These are phyloP conservation scores for Tubosaeta sp. DNA, from an alignment of 768 basidiomycete species.

Conservation along the genomic window DNA sequence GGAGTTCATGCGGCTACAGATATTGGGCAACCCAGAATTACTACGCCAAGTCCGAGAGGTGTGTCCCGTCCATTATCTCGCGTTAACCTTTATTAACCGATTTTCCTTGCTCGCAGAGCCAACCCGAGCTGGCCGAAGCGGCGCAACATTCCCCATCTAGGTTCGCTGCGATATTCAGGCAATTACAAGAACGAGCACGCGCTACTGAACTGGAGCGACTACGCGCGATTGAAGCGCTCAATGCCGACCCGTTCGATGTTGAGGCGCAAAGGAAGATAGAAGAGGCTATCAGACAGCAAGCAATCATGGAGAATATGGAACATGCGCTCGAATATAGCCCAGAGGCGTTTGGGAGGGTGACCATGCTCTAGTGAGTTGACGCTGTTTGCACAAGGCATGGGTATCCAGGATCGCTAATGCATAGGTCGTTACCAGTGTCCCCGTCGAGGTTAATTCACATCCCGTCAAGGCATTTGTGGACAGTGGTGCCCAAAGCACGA, in stretches of 20 bases:
- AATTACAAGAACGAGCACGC: slow-evolving; percentile 52
- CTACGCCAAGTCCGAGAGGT: slow-evolving; percentile 74
- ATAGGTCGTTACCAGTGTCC: slow-evolving; percentile 50
- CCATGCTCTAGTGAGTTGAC: slow-evolving; percentile 90
- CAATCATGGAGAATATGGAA: slow-evolving; percentile 86
- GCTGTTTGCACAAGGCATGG: neutral
- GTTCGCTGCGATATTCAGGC: slow-evolving; percentile 70
- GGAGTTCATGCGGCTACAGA: slow-evolving; percentile 86
- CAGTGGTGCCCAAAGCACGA: slow-evolving; percentile 94
- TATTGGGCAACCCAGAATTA: slow-evolving; percentile 78
- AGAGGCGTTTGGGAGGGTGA: slow-evolving; percentile 89
- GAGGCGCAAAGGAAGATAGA: slow-evolving; percentile 93
- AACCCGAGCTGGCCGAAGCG: slow-evolving; percentile 80
- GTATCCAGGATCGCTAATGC: slow-evolving; percentile 6
- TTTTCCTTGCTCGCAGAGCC: slow-evolving; percentile 40
- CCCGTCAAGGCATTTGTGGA: slow-evolving; percentile 97
- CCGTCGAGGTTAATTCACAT: slow-evolving; percentile 86
- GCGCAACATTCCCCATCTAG: slow-evolving; percentile 62
- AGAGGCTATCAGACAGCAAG: slow-evolving; percentile 86
- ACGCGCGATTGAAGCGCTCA: slow-evolving; percentile 62
- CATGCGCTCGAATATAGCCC: slow-evolving; percentile 94
- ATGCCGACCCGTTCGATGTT: slow-evolving; percentile 86
- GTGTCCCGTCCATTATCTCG: neutral
- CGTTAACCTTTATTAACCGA: neutral
- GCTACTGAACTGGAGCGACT: slow-evolving; percentile 53